Base-by-base conservation (phyloP, 148 eudicot genomes). In the Rheum nobile region DNA sequence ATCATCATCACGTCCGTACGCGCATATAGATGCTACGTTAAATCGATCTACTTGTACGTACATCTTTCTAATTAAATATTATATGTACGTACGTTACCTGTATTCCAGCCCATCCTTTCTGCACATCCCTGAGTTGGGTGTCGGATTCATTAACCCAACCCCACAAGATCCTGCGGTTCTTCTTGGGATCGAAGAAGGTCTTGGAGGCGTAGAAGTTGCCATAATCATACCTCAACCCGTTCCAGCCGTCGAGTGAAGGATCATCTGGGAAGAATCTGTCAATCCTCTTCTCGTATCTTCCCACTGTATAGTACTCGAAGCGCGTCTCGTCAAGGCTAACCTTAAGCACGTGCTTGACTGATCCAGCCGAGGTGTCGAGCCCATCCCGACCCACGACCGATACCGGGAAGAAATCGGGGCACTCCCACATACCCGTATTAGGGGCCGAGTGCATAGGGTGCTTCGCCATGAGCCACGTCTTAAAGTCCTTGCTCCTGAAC, bases 121-220 rank as follows among this genome's bases (percentile, higher is more conserved):
- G 42, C 2, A 79, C 71, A 76, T 87, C 88, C 48, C 80, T 77
- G 1, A 48, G 74, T 76, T 73, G 42, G 16, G 76, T 28, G 50
- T 80, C 80, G 9, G 90, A 78, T 70, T 87, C 90, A 24, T 48
- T 43, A 8, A 81, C 61, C 88, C 90, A 83, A 31, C 75, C 88
- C 86, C 88, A 84, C 79, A 85, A 47, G 13, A 85, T 77, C 80
- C 88, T 76, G 6, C 88, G 59, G 13, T 55, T 76, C 50, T 76
- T 80, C 29, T 52, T 75, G 31, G 80, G 74, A 42, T 83, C 88
- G 34, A 67, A 87, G 73, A 85, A 87, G 0, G 85, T 47, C 73
- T 87, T 87, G 6, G 90, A 87, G 31, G 90, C 90, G 73, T 85
- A 87, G 71, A 79, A 85, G 21, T 83, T 85, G 44, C 90, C 90